A percentile compares a stretch with the other conserved stretches of the same genome.
Evolutionary conservation across 2,329 filamentous ascomycete genomes (phyloP).

Genomic region (Daldinia eschscholtzii): DNA sequence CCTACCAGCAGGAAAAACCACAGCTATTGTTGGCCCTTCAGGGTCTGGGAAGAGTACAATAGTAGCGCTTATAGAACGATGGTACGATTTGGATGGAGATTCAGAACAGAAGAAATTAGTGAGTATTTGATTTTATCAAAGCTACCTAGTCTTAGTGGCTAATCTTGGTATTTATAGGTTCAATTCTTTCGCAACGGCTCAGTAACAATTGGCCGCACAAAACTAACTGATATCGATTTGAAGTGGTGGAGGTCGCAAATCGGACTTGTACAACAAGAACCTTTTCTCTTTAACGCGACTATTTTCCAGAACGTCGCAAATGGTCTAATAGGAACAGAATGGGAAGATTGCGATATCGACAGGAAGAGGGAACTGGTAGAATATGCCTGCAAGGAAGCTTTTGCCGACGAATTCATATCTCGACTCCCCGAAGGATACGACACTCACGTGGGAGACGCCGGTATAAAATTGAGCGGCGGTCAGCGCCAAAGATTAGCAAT

Average conservation of each 20-base stretch:
- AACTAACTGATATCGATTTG: slow-evolving; percentile 70
- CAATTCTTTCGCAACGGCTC: slow-evolving; percentile 58
- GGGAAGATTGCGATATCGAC: slow-evolving; percentile 63
- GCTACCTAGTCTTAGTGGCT: neutral
- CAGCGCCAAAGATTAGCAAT: slow-evolving; percentile 76
- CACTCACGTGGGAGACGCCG: slow-evolving; percentile 73
- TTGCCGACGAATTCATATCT: slow-evolving; percentile 69
- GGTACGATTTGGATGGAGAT: slow-evolving; percentile 71
- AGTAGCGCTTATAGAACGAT: slow-evolving; percentile 76
- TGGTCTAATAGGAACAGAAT: slow-evolving; percentile 66
- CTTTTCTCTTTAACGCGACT: slow-evolving; percentile 75
- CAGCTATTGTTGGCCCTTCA: slow-evolving; percentile 79
- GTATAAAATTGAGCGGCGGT: slow-evolving; percentile 75
- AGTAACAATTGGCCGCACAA: slow-evolving; percentile 65
- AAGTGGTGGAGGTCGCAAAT: slow-evolving; percentile 74
- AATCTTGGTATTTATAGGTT: slow-evolving; percentile 38
- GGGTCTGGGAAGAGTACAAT: slow-evolving; percentile 82
- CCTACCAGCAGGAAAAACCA: slow-evolving; percentile 75
- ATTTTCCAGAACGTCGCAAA: slow-evolving; percentile 73
- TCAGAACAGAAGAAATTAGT: slow-evolving; percentile 55
- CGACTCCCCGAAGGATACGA: slow-evolving; percentile 69
- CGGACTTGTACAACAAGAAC: slow-evolving; percentile 76
- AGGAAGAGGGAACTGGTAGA: slow-evolving; percentile 62
- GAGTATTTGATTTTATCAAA: slow-evolving; percentile 17
- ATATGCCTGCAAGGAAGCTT: slow-evolving; percentile 68